phyloP scores from a whole-genome alignment of 83 land plant species.

The Picea mariana region DNA sequence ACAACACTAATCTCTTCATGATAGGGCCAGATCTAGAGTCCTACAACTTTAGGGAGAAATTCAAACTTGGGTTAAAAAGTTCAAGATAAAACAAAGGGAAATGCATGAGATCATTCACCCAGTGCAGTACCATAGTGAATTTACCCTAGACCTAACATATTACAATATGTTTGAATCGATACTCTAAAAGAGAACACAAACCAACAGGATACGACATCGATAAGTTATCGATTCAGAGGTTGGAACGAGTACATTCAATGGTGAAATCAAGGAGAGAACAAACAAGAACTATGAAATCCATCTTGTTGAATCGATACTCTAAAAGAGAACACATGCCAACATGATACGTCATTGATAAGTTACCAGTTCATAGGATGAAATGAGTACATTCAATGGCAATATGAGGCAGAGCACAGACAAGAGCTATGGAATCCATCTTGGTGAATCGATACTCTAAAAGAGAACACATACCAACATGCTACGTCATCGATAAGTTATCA shows the following conservation, averaged over 20 bases:
- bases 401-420: background rate
- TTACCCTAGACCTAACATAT: background rate
- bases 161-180: background rate
- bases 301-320: background rate
- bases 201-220: too few relatives aligned
- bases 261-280: too few relatives aligned
- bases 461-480: too few relatives aligned
- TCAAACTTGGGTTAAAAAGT: background rate
- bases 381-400: background rate
- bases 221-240: too few relatives aligned
- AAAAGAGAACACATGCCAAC: background rate
- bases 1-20: too few relatives aligned
- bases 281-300: too few relatives aligned
- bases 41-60: background rate
- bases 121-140: background rate
- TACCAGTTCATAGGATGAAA: conserved; percentile 10
- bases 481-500: too few relatives aligned
- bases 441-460: too few relatives aligned
- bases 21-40: background rate
- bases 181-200: too few relatives aligned
- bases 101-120: background rate
- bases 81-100: background rate
- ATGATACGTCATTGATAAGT: background rate
- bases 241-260: too few relatives aligned
- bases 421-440: background rate